These are phyloP conservation scores for Durio zibethinus DNA, from an alignment of 345 rosid species.

Conservation along the genomic window DNA sequence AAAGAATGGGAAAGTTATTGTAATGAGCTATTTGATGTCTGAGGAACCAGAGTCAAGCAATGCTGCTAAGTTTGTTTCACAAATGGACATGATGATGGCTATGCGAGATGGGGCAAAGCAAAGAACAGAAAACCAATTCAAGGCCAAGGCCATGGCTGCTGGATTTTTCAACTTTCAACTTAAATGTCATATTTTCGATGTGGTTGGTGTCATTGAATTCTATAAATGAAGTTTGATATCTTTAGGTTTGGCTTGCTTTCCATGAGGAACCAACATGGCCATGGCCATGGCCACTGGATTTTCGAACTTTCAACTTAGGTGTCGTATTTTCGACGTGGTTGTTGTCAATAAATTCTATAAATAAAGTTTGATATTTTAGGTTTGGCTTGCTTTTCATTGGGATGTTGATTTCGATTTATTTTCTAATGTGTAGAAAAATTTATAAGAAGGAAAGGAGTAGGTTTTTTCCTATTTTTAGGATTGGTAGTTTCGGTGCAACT, in stretches of 20 bases:
- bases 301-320: neutral
- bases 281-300: too few relatives aligned
- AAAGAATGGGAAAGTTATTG: neutral
- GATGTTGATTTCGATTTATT: too few relatives aligned
- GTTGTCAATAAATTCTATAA: too few relatives aligned
- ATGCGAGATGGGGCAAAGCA: neutral
- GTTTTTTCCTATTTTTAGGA: too few relatives aligned
- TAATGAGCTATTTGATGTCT: neutral
- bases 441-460: too few relatives aligned
- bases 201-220: neutral
- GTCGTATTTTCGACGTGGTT: neutral
- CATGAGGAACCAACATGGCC: too few relatives aligned
- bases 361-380: too few relatives aligned
- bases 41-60: neutral
- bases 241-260: too few relatives aligned
- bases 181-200: neutral
- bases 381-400: too few relatives aligned
- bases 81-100: neutral
- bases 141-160: neutral
- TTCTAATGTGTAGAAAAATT: too few relatives aligned
- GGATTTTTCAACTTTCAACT: neutral
- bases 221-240: neutral
- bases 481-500: too few relatives aligned
- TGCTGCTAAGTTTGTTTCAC: neutral
- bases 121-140: neutral